Conservation (phyloP, 805 yeast species). For the Brettanomyces nanus region DNA sequence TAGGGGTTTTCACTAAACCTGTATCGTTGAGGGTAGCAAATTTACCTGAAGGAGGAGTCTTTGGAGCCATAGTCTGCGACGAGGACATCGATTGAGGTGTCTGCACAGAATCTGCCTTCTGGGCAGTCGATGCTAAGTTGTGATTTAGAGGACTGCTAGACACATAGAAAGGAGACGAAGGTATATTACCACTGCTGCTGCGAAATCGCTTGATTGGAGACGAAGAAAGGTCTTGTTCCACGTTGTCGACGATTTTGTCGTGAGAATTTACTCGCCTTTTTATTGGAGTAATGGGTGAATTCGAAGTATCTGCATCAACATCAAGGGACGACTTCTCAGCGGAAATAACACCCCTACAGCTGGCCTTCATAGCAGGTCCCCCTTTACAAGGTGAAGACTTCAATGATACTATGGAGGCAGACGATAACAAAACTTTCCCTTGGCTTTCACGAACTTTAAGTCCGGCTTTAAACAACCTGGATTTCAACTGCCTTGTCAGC, state of each 20-base stretch:
- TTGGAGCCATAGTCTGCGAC: conserved; percentile 17
- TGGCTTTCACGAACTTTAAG: conserved; percentile 27
- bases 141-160: conserved; percentile 13
- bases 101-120: conserved; percentile 9
- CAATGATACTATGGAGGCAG: conserved; percentile 4
- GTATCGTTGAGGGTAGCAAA: not conserved
- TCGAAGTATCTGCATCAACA: conserved; percentile 2
- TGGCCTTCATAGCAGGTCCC: no score
- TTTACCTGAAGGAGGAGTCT: conserved; percentile 23
- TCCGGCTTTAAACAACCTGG: conserved; percentile 34
- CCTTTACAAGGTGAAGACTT: not conserved
- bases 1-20: conserved; percentile 1
- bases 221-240: conserved; percentile 15
- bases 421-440: conserved; percentile 10
- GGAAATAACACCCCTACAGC: no score
- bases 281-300: conserved; percentile 18
- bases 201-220: conserved; percentile 21
- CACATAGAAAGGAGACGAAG: conserved; percentile 24
- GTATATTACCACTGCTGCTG: conserved; percentile 18
- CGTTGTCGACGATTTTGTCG: conserved; percentile 6
- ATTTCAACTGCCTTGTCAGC: conserved; percentile 35
- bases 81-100: conserved; percentile 12
- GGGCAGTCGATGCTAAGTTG: conserved; percentile 5
- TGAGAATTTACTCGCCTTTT: conserved; percentile 19
- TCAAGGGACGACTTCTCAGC: not conserved